Percentiles rank a stretch among this genome's conserved stretches.
phyloP scores from a whole-genome alignment of 1,284 basidiomycete species.

The Heliocybe sulcata region DNA sequence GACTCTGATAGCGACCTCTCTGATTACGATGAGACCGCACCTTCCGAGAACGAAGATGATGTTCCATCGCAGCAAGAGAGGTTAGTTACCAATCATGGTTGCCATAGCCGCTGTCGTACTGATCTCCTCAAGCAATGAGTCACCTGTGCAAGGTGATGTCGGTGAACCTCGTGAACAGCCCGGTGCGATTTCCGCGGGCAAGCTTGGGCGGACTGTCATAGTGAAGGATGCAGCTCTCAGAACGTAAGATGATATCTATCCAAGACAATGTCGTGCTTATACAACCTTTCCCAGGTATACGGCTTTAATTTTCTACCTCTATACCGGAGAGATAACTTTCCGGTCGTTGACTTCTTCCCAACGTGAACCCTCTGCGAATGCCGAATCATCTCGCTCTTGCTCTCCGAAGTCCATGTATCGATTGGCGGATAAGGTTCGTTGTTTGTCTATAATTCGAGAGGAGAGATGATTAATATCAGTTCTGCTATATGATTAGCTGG shows the following conservation, averaged over 20 bases:
- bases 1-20: slow-evolving; percentile 1
- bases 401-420: slow-evolving; percentile 6
- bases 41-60: too few species aligned
- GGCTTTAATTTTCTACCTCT: slow-evolving; percentile 1
- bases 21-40: neutral
- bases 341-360: neutral
- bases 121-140: neutral
- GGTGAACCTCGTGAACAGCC: neutral
- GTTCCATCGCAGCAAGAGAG: too few species aligned
- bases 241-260: neutral
- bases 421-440: neutral
- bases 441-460: neutral
- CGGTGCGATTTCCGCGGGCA: neutral
- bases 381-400: neutral
- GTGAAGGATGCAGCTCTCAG: neutral
- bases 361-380: neutral
- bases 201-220: neutral
- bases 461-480: neutral
- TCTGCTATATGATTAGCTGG: neutral
- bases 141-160: neutral
- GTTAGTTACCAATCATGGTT: too few species aligned
- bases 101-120: too few species aligned
- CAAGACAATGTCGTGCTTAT: neutral
- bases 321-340: slow-evolving; percentile 1
- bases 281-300: neutral